Percentiles rank a stretch among this genome's conserved stretches.
Evolutionary conservation across 306 rosid species (phyloP).

Genomic region (Carpinus viminea): DNA sequence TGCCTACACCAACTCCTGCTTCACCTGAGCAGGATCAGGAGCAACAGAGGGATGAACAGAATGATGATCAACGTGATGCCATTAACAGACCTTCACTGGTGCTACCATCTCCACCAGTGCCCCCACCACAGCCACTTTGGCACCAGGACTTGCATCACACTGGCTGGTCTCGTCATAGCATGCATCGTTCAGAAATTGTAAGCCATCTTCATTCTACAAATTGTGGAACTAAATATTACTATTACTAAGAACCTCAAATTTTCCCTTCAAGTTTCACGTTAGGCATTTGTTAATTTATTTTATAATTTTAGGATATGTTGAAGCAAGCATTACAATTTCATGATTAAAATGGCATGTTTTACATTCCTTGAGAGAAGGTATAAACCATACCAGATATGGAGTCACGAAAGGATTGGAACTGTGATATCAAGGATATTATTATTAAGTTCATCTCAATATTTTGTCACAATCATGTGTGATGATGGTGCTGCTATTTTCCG

Average conservation of each 20-base stretch:
- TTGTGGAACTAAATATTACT: slow-evolving; percentile 8
- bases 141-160: slow-evolving; percentile 91
- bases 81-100: slow-evolving; percentile 76
- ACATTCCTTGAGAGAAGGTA: not conserved
- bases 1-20: slow-evolving; percentile 68
- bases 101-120: slow-evolving; percentile 90
- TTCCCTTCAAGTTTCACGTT: not conserved
- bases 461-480: not conserved
- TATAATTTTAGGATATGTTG: not conserved
- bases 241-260: not conserved
- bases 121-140: slow-evolving; percentile 99
- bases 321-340: not conserved
- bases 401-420: slow-evolving; percentile 9
- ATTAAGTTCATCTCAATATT: slow-evolving; percentile 5
- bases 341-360: not conserved
- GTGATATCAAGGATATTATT: slow-evolving; percentile 11
- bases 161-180: slow-evolving; percentile 96
- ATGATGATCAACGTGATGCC: slow-evolving; percentile 74
- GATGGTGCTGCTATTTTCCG: not conserved
- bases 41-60: slow-evolving; percentile 68
- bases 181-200: slow-evolving; percentile 97
- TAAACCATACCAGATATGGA: not conserved
- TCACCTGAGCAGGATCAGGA: slow-evolving; percentile 74
- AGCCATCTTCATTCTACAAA: slow-evolving; percentile 38
- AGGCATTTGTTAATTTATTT: not conserved